These are phyloP conservation scores for Stagonosporopsis tanaceti DNA, from an alignment of 2,329 filamentous ascomycete species.

Conservation along the genomic window DNA sequence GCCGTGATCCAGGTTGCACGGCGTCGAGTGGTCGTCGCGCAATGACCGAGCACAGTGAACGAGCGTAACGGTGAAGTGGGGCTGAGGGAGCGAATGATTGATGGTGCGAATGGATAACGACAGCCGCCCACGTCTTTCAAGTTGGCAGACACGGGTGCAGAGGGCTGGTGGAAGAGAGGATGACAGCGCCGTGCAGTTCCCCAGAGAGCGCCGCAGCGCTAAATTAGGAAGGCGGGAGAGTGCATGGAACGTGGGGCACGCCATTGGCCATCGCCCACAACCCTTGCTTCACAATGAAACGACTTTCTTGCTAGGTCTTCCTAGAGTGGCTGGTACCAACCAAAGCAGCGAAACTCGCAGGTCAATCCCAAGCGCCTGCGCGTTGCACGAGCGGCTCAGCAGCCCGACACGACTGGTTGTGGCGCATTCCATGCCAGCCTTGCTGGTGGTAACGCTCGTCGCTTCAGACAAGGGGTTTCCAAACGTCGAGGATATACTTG, in stretches of 20 bases:
- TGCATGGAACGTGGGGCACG: not conserved
- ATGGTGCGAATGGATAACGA: constrained; percentile 2
- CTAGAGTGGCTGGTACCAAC: too few relatives aligned
- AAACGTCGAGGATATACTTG: not conserved
- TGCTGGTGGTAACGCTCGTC: constrained; percentile 9
- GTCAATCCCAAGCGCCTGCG: not conserved
- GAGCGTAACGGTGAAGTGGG: not conserved
- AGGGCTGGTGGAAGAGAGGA: not conserved
- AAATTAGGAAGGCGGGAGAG: not conserved
- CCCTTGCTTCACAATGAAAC: not conserved
- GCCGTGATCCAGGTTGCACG: constrained; percentile 30
- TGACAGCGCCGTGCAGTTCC: not conserved
- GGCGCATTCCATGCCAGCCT: constrained; percentile 31
- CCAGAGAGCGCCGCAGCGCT: not conserved
- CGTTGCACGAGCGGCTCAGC: constrained; percentile 34
- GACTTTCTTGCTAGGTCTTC: too few relatives aligned
- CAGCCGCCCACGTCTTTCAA: too few relatives aligned
- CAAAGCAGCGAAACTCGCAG: not conserved
- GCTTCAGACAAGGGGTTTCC: constrained; percentile 16
- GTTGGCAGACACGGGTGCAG: not conserved
- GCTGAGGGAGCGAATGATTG: not conserved
- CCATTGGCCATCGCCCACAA: not conserved
- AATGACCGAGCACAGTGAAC: constrained; percentile 4
- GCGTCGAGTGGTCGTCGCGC: constrained; percentile 23
- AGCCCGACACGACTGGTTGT: constrained; percentile 24